A percentile compares a stretch with the other conserved stretches of the same genome.
These are phyloP conservation scores for Nadsonia fulvescens DNA, from an alignment of 805 yeast genomes.

Conservation along the genomic window DNA sequence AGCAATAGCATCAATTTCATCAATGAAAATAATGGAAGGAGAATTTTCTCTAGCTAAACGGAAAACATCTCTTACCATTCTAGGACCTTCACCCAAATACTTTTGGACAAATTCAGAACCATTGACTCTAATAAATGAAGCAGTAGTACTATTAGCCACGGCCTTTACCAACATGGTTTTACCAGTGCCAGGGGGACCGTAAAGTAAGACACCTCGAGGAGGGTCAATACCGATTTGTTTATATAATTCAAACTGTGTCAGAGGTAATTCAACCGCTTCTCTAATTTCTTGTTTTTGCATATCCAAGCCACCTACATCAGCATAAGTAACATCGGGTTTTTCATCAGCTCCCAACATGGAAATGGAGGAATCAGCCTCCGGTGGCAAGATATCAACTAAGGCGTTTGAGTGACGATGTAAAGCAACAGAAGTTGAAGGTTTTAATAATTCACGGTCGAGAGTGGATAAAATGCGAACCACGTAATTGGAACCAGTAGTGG, in stretches of 20 bases:
- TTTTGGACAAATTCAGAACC: constrained; percentile 98
- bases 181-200: constrained; percentile 99
- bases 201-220: constrained; percentile 90
- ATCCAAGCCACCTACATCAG: constrained; percentile 97
- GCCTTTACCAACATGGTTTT: constrained; percentile 98
- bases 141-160: constrained; percentile 91
- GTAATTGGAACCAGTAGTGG: constrained; percentile 94
- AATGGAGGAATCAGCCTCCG: constrained; percentile 94
- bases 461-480: constrained; percentile 92
- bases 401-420: constrained; percentile 97
- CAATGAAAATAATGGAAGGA: constrained; percentile 92
- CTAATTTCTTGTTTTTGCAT: constrained; percentile 98
- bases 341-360: constrained; percentile 90
- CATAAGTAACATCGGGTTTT: constrained; percentile 88
- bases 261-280: constrained; percentile 94
- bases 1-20: constrained; percentile 97
- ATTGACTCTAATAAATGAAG: constrained; percentile 87
- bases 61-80: constrained; percentile 98
- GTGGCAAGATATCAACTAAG: constrained; percentile 89
- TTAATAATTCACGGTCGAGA: constrained; percentile 80
- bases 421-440: constrained; percentile 91
- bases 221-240: constrained; percentile 98
- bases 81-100: constrained; percentile 96
- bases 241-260: constrained; percentile 88
- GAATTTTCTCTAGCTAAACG: constrained; percentile 93